Base-by-base conservation (phyloP, 768 basidiomycete genomes). In the Mycena capillaripes region DNA sequence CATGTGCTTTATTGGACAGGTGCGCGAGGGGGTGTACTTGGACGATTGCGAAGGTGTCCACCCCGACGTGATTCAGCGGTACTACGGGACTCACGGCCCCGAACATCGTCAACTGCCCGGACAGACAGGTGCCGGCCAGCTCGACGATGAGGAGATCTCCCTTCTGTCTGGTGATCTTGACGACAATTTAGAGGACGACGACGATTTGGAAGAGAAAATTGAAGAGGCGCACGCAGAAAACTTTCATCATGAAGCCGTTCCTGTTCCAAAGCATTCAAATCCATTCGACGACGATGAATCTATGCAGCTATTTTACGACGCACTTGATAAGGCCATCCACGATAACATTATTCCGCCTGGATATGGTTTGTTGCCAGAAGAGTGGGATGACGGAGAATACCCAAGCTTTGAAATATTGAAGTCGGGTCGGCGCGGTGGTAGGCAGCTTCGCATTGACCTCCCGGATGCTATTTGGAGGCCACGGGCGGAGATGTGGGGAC, bases 11-110 rank as follows among this genome's bases (percentile, higher is more conserved):
- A 21, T 72, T 0, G 74, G 74, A 0, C 46, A 30, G n/a, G n/a
- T 66, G 21, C 66, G 32, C 34, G 69, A 62, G 0, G 71, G 58
- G 4, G 56, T 75, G 4, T n/a, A 69, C 21, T n/a, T n/a, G n/a
- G n/a, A n/a, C n/a, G n/a, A n/a, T n/a, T n/a, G n/a, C n/a, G n/a
- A n/a, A n/a, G n/a, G n/a, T n/a, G n/a, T n/a, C n/a, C n/a, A n/a
- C n/a, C 71, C 71, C 7, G 34, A 44, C 10, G 19, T 63, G 4
- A 44, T 75, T 12, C 14, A 32, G 4, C 23, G 17, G 16, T 34
- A 44, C 11, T 75, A 72, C 38, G 69, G 64, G 2, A 36, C 40
- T 2, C 30, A 81, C 79, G 81, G 75, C 77, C 52, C 52, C 71
- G 62, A 21, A 6, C 7, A 23, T 19, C 66, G 65, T 64, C 34